Base-by-base conservation (phyloP, 257 asterid genomes). In the Rubia yunnanensis region DNA sequence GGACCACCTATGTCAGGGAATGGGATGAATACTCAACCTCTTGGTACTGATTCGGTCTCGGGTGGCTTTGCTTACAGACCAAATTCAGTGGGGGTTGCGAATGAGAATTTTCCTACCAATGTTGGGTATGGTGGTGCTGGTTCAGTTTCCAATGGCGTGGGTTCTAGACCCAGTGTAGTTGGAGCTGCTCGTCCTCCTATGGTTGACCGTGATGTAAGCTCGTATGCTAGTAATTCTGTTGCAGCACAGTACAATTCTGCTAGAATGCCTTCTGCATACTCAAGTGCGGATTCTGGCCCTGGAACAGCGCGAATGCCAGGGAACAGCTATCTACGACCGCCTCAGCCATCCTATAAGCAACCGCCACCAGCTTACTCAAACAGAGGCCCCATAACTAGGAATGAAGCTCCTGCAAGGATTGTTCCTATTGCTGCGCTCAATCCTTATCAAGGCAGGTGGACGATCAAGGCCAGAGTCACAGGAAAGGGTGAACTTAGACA, bases 381-480 rank as follows among this genome's bases (percentile, higher is more conserved):
- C 76, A 81, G 94, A 77, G 99, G 96, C 41, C 99, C 98, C 60
- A 70, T 84, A 56, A 84, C 92, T 26, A 88, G 73, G 76, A 89
- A 87, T 71, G 97, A 87, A 75, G 91, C 97, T 34, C 81, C 95
- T 59, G 81, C 88, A 11, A 83, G 86, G 78, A 80, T 92, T 53
- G 73, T 83, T 23, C 99, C 97, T 20, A 89, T 92, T 79, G 94
- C 87, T 69, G 91, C 89, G 18, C 62, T 92, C 73, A 85, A 84
- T 80, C 97, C 97, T 38, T 92, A 87, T 77, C 91, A 83, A 65
- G 89, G 89, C 65, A 80, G 90, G 73, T 92, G 99, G 99, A 83
- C 95, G 48, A 92, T 92, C 53, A 89, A 89, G 81, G 99, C 96
- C 28, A 79, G 99, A 73, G 99, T 92, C 20, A 92, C 97, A 9